phyloP scores from a whole-genome alignment of 345 rosid species.

The Crucihimalaya himalaica region DNA sequence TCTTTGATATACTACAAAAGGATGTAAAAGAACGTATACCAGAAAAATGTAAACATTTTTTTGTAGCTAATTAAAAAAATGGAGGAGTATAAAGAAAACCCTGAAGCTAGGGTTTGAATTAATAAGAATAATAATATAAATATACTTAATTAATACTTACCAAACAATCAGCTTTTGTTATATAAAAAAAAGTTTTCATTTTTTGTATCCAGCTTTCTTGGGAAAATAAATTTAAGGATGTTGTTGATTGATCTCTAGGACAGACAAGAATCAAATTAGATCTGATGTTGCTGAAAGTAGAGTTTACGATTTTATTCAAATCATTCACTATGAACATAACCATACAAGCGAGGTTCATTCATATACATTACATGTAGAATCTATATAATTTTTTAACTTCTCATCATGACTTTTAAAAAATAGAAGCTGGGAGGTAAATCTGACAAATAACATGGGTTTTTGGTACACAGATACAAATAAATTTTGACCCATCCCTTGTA shows the following conservation, averaged over 20 bases:
- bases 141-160: neutral
- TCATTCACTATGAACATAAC: neutral
- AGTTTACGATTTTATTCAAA: neutral
- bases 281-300: constrained; percentile 21
- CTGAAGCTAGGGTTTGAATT: constrained; percentile 33
- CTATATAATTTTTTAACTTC: neutral
- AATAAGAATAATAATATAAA: neutral
- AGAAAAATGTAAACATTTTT: neutral
- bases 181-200: neutral
- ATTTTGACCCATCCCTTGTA: constrained; percentile 37
- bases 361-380: neutral
- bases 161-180: constrained; percentile 3
- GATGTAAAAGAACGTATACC: neutral
- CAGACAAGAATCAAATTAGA: constrained; percentile 30
- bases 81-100: constrained; percentile 1
- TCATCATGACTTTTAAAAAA: neutral
- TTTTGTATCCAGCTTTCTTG: constrained; percentile 17
- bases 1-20: constrained; percentile 1
- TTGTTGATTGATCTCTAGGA: constrained; percentile 29
- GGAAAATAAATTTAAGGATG: constrained; percentile 35
- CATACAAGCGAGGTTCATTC: neutral
- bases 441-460: constrained; percentile 23
- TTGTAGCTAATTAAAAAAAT: neutral
- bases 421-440: constrained; percentile 4
- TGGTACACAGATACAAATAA: constrained; percentile 23